Evolutionary conservation across 2,329 filamentous ascomycete genomes (phyloP).

Genomic region (Pezizomycotina sp.): DNA sequence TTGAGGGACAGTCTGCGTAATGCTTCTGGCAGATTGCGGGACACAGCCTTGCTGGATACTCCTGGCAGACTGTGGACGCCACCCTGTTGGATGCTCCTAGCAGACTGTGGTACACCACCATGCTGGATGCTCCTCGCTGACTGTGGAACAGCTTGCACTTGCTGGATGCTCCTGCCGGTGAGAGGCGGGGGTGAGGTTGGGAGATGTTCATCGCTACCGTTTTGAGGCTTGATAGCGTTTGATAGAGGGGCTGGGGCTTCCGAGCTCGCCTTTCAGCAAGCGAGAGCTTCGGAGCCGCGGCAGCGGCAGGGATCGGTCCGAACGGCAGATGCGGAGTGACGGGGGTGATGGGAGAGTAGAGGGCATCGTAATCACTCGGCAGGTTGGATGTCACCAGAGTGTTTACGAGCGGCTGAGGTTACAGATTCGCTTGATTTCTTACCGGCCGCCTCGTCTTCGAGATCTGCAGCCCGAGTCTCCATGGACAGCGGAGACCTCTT

Average conservation of each 20-base stretch:
- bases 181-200: slow-evolving; percentile 16
- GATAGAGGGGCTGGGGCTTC: slow-evolving; percentile 13
- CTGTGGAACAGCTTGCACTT: slow-evolving; percentile 17
- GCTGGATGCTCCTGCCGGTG: slow-evolving; percentile 15
- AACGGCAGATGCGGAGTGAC: slow-evolving; percentile 13
- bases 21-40: too few relatives aligned
- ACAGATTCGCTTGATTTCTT: too few relatives aligned
- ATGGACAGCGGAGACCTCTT: slow-evolving; percentile 15
- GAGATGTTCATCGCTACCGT: slow-evolving; percentile 6
- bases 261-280: slow-evolving; percentile 18
- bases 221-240: slow-evolving; percentile 6
- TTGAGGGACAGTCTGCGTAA: too few relatives aligned
- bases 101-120: too few relatives aligned
- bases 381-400: too few relatives aligned
- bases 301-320: slow-evolving; percentile 15
- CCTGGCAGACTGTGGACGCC: too few relatives aligned
- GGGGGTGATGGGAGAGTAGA: slow-evolving; percentile 8
- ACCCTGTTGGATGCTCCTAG: too few relatives aligned
- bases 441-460: slow-evolving; percentile 8
- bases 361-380: slow-evolving; percentile 11
- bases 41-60: too few relatives aligned
- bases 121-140: too few relatives aligned
- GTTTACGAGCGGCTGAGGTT: too few relatives aligned
- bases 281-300: slow-evolving; percentile 11
- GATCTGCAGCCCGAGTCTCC: slow-evolving; percentile 14